These are phyloP conservation scores for Claviceps lovelessii DNA, from an alignment of 2,329 filamentous ascomycete species.

Conservation along the genomic window DNA sequence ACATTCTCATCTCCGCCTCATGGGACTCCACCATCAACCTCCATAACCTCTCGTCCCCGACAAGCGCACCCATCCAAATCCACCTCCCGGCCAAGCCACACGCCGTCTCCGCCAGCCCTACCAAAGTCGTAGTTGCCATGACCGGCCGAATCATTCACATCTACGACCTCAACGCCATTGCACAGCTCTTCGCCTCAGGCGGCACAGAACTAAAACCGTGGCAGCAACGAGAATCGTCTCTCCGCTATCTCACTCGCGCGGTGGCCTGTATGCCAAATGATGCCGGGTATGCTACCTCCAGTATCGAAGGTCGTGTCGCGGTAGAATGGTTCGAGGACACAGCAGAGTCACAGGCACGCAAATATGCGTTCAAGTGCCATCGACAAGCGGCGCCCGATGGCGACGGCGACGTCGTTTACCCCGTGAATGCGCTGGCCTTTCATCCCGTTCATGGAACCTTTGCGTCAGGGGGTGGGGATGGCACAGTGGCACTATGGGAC, in stretches of 20 bases:
- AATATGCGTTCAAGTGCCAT: constrained; percentile 99
- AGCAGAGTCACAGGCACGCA: constrained; percentile 72
- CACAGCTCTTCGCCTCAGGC: constrained; percentile 33
- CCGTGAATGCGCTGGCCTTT: constrained; percentile 80
- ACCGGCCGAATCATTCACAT: constrained; percentile 85
- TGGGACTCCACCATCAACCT: constrained; percentile 90
- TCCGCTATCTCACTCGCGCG: constrained; percentile 91
- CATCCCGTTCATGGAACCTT: constrained; percentile 75
- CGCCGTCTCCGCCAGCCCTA: constrained; percentile 60
- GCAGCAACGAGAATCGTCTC: constrained; percentile 83
- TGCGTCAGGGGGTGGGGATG: constrained; percentile 78
- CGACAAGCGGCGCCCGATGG: constrained; percentile 54
- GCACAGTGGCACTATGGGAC: constrained; percentile 87
- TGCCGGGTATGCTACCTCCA: constrained; percentile 79
- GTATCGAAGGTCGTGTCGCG: constrained; percentile 87
- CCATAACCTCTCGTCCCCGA: constrained; percentile 47
- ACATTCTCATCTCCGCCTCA: constrained; percentile 72
- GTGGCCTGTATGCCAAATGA: constrained; percentile 96
- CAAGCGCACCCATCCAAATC: constrained; percentile 45
- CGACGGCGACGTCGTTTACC: constrained; percentile 69
- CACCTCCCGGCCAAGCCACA: constrained; percentile 76
- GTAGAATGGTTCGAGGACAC: constrained; percentile 97
- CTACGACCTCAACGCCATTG: constrained; percentile 67
- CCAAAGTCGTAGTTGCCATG: constrained; percentile 92
- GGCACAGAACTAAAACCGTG: constrained; percentile 54